Evolutionary conservation across 148 eudicot species (phyloP).

Genomic region (Nyssa sinensis): DNA sequence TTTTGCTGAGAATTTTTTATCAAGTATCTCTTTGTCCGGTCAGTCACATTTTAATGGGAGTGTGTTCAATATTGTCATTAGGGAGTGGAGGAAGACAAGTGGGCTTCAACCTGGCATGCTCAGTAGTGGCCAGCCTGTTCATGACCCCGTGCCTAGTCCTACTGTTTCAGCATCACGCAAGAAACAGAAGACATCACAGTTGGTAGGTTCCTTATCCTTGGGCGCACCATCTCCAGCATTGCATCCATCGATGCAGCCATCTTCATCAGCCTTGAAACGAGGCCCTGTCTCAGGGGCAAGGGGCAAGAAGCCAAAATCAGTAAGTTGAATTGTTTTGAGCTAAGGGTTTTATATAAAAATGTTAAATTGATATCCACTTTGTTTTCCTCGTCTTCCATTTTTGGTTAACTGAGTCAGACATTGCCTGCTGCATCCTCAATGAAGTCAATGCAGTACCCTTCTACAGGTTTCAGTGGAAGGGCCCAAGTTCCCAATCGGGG

Average conservation of each 20-base stretch:
- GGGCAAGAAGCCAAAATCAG: constrained; percentile 55
- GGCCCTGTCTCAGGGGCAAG: constrained; percentile 47
- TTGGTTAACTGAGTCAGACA: constrained; percentile 3
- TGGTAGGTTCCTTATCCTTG: constrained; percentile 26
- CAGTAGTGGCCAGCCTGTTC: constrained; percentile 29
- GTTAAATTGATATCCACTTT: constrained; percentile 5
- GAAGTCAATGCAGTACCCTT: constrained; percentile 43
- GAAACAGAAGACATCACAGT: constrained; percentile 42
- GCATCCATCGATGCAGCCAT: constrained; percentile 54
- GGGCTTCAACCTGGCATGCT: constrained; percentile 36
- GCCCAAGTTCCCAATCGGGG: constrained; percentile 37
- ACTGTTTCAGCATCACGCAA: constrained; percentile 49
- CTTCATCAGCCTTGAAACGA: constrained; percentile 52
- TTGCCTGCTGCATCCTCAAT: constrained; percentile 9
- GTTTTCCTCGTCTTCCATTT: neutral
- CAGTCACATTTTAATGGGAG: neutral
- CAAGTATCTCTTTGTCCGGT: neutral
- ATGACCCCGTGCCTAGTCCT: constrained; percentile 41
- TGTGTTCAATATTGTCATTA: constrained; percentile 19
- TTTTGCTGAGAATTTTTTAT: neutral
- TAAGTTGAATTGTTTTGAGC: constrained; percentile 29
- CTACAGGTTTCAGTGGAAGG: constrained; percentile 46
- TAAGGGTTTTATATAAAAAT: neutral
- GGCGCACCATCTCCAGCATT: constrained; percentile 56
- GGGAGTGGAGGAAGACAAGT: constrained; percentile 59